Percentiles rank a stretch among this genome's conserved stretches.
These are phyloP conservation scores for Lachnellula hyalina DNA, from an alignment of 2,329 filamentous ascomycete genomes.

Conservation along the genomic window DNA sequence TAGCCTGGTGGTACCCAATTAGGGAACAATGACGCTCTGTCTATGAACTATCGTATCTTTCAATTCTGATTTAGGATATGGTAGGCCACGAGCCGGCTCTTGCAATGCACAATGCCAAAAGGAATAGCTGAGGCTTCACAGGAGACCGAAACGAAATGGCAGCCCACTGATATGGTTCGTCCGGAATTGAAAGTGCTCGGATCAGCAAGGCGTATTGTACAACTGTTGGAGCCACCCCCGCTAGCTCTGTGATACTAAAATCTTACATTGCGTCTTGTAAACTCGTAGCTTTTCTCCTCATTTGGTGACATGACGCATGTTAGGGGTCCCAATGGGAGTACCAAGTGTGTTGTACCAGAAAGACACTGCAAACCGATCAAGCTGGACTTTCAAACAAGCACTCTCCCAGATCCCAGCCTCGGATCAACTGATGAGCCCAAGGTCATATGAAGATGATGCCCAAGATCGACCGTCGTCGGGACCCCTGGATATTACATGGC, in stretches of 20 bases:
- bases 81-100: neutral
- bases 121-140: neutral
- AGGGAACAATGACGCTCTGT: neutral
- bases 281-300: no score
- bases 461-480: neutral
- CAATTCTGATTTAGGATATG: neutral
- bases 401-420: no score
- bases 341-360: no score
- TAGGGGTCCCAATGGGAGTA: neutral
- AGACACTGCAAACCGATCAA: no score
- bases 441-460: no score
- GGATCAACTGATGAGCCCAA: no score
- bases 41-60: no score
- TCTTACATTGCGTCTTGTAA: neutral
- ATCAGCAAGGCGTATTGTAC: neutral
- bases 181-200: neutral
- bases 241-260: neutral
- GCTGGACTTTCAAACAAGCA: no score
- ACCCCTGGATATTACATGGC: neutral
- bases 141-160: neutral
- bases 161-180: neutral
- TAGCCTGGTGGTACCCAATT: conserved; percentile 4
- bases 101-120: neutral
- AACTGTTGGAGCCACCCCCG: neutral
- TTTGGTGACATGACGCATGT: neutral